These are phyloP conservation scores for Phytophthora europaea DNA, from an alignment of 352 stramenopile species.

Conservation along the genomic window DNA sequence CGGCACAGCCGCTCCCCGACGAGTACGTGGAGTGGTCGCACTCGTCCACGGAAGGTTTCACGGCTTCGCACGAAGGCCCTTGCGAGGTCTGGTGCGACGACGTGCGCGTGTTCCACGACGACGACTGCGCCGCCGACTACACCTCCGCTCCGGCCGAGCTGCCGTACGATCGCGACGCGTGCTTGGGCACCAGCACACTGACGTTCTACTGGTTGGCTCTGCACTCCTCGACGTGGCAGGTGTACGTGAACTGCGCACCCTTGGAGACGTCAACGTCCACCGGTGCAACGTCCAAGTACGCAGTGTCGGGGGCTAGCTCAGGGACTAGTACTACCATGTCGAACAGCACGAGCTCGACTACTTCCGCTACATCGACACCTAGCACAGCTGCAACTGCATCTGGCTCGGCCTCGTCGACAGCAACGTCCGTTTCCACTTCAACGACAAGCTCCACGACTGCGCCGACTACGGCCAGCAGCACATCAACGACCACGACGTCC, in stretches of 20 bases:
- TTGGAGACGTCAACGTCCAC: slow-evolving; percentile 30
- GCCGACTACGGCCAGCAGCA: slow-evolving; percentile 14
- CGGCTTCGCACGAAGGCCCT: slow-evolving; percentile 48
- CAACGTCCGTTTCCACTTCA: slow-evolving; percentile 13
- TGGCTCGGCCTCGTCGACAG: slow-evolving; percentile 9
- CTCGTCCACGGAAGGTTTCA: slow-evolving; percentile 40
- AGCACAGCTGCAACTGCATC: slow-evolving; percentile 15
- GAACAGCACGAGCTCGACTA: slow-evolving; percentile 17
- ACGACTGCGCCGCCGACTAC: slow-evolving; percentile 50
- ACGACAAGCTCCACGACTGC: slow-evolving; percentile 23
- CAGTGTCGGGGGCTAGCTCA: slow-evolving; percentile 18
- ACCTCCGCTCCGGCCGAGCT: slow-evolving; percentile 41
- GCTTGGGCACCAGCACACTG: slow-evolving; percentile 36
- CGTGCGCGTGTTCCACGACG: slow-evolving; percentile 47
- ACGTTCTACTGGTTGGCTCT: slow-evolving; percentile 58
- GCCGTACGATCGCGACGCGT: slow-evolving; percentile 46
- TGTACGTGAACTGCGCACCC: slow-evolving; percentile 50
- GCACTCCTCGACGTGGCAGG: slow-evolving; percentile 55
- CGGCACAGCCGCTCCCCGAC: slow-evolving; percentile 27
- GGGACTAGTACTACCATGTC: slow-evolving; percentile 12
- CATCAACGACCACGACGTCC: slow-evolving; percentile 5
- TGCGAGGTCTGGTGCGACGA: slow-evolving; percentile 65
- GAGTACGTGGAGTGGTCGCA: slow-evolving; percentile 43
- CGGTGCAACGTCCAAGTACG: slow-evolving; percentile 34
- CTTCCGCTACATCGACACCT: slow-evolving; percentile 10